Evolutionary conservation across 106 monocot genomes (phyloP).

Genomic region (Platanthera guangdongensis): DNA sequence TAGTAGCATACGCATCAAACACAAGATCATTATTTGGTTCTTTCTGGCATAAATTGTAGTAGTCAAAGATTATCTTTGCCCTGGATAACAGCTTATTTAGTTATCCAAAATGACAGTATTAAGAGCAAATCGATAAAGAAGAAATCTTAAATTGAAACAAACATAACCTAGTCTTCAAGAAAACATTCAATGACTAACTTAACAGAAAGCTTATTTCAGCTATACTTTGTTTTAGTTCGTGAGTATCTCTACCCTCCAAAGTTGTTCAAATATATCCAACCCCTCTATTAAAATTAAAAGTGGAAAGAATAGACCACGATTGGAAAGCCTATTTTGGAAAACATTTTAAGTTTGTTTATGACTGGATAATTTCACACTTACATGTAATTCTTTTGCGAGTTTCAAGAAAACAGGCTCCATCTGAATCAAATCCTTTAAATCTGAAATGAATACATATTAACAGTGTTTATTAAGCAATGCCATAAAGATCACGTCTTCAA

Average conservation of each 20-base stretch:
- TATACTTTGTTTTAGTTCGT: too few species aligned
- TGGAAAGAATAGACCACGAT: background rate
- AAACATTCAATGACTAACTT: background rate
- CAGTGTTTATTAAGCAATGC: background rate
- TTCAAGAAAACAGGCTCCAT: slow-evolving; percentile 60
- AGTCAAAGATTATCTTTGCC: background rate
- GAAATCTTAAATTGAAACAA: background rate
- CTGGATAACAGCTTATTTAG: background rate
- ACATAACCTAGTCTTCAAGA: background rate
- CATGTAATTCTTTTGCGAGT: slow-evolving; percentile 68
- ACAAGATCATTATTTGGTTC: background rate
- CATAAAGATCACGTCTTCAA: background rate
- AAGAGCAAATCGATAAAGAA: background rate
- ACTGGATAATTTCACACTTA: slow-evolving; percentile 17
- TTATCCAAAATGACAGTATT: background rate
- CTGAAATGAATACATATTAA: slow-evolving; percentile 24
- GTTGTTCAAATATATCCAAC: background rate
- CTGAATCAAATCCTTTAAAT: slow-evolving; percentile 49
- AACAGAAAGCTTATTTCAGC: background rate
- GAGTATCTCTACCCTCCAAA: too few species aligned
- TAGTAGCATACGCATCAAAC: too few species aligned
- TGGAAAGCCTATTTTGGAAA: background rate
- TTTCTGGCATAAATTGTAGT: background rate
- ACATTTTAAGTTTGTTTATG: background rate
- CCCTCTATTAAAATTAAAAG: background rate